phyloP scores from a whole-genome alignment of 441 rosid genomes.

The Macaranga tanarius region DNA sequence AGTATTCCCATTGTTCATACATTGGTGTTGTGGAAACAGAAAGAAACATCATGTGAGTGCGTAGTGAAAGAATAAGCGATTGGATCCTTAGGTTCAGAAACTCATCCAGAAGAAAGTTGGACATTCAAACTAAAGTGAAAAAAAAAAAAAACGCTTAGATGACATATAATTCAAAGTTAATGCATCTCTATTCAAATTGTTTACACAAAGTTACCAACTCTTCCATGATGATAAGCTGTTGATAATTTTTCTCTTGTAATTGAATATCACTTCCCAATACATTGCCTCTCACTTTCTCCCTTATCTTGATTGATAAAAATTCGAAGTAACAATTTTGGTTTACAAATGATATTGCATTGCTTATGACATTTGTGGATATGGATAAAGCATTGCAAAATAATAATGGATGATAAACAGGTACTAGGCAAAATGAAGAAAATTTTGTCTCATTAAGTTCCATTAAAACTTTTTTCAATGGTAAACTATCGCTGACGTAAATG shows the following conservation, averaged over 20 bases:
- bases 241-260: neutral
- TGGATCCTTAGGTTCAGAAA: neutral
- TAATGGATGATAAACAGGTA: neutral
- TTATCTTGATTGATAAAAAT: neutral
- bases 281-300: neutral
- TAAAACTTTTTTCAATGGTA: neutral
- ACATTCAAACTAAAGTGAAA: neutral
- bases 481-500: neutral
- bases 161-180: neutral
- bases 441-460: neutral
- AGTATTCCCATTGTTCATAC: neutral
- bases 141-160: neutral
- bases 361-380: neutral
- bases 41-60: neutral
- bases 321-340: neutral
- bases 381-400: neutral
- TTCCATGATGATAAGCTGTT: neutral
- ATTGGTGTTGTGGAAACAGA: neutral
- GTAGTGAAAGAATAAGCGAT: neutral
- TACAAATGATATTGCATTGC: neutral
- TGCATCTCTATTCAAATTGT: neutral
- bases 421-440: neutral
- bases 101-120: neutral
- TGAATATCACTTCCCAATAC: neutral
- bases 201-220: neutral